phyloP scores from a whole-genome alignment of 2,329 filamentous ascomycete species.

The Aureobasidium sp. region DNA sequence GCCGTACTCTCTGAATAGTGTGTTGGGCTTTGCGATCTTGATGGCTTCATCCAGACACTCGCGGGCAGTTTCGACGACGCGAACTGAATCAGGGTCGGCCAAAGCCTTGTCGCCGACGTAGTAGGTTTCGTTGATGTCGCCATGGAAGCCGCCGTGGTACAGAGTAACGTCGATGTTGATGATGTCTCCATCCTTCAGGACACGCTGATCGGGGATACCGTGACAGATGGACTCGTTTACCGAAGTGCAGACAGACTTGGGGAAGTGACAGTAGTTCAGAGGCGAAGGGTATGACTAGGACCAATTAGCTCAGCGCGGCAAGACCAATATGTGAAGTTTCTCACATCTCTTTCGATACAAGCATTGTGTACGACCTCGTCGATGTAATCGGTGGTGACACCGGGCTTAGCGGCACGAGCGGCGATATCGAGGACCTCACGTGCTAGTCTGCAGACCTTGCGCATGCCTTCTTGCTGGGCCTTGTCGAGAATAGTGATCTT shows the following conservation, averaged over 20 bases:
- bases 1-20: slow-evolving; percentile 85
- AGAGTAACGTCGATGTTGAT: slow-evolving; percentile 94
- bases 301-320: background rate
- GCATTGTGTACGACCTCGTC: slow-evolving; percentile 94
- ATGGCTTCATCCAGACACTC: slow-evolving; percentile 90
- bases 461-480: slow-evolving; percentile 79
- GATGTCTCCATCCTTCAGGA: slow-evolving; percentile 86
- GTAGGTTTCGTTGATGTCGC: slow-evolving; percentile 97
- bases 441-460: slow-evolving; percentile 79
- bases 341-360: slow-evolving; percentile 83
- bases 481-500: slow-evolving; percentile 78
- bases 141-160: slow-evolving; percentile 92
- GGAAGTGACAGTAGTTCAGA: slow-evolving; percentile 91
- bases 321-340: slow-evolving; percentile 27
- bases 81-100: slow-evolving; percentile 76
- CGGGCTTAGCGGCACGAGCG: slow-evolving; percentile 75
- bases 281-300: slow-evolving; percentile 84
- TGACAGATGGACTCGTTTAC: slow-evolving; percentile 98
- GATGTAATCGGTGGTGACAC: slow-evolving; percentile 90
- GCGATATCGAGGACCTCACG: slow-evolving; percentile 91
- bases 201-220: slow-evolving; percentile 87
- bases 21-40: slow-evolving; percentile 84
- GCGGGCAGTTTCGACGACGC: slow-evolving; percentile 82
- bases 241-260: slow-evolving; percentile 96
- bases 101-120: slow-evolving; percentile 87